Conservation (phyloP, 805 yeast species). For the Cyberlindnera nakhonratchasimensis region DNA sequence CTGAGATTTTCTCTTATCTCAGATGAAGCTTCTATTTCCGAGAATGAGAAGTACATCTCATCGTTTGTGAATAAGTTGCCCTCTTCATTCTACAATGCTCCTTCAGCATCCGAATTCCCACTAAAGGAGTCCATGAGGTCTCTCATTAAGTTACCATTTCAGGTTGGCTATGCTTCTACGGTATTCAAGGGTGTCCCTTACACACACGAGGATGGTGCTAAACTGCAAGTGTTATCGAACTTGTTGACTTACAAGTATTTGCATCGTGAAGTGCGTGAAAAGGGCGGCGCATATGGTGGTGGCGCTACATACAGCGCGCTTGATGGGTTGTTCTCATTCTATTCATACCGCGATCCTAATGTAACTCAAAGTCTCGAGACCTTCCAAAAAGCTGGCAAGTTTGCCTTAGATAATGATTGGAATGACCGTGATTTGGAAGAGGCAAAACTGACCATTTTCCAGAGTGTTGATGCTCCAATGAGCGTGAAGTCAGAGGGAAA, state of each 20-base stretch:
- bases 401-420: constrained; percentile 51
- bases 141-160: constrained; percentile 74
- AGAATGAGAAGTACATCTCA: constrained; percentile 30
- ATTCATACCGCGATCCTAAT: constrained; percentile 93
- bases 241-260: constrained; percentile 76
- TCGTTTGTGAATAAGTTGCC: constrained; percentile 31
- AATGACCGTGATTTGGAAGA: constrained; percentile 67
- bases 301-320: constrained; percentile 82
- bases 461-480: constrained; percentile 84
- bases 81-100: constrained; percentile 4
- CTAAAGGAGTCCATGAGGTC: constrained; percentile 32
- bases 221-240: constrained; percentile 78
- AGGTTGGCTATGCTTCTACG: constrained; percentile 77
- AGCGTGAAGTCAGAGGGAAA: constrained; percentile 79
- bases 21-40: constrained; percentile 37
- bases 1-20: constrained; percentile 59
- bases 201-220: constrained; percentile 71
- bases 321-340: constrained; percentile 76
- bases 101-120: constrained; percentile 17
- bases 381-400: constrained; percentile 49
- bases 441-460: constrained; percentile 89
- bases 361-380: constrained; percentile 65
- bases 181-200: constrained; percentile 67
- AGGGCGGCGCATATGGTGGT: constrained; percentile 98
- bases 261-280: constrained; percentile 87